Conservation (phyloP, 345 rosid species). For the Sisymbrium altissimum region DNA sequence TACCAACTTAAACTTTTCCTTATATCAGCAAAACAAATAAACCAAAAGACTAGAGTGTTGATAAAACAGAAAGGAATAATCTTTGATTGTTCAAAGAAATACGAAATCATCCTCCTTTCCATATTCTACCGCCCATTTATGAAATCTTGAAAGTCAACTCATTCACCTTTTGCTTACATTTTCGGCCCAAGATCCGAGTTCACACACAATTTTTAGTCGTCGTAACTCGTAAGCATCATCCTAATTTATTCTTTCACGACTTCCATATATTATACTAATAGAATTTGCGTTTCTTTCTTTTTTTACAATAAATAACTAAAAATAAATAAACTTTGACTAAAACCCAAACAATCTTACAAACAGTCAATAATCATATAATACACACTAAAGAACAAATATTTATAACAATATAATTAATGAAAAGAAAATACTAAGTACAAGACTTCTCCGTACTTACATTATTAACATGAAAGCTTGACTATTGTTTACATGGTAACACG, state of each 20-base stretch:
- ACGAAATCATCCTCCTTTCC: too few species aligned
- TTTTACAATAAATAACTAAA: not conserved
- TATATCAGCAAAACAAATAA: not conserved
- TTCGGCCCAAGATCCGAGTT: too few species aligned
- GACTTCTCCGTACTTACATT: not conserved
- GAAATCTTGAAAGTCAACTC: too few species aligned
- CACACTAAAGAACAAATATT: not conserved
- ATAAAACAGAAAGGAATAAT: not conserved
- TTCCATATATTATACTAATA: not conserved
- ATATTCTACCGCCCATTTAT: too few species aligned
- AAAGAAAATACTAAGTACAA: not conserved
- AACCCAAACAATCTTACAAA: not conserved
- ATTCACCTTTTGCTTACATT: too few species aligned
- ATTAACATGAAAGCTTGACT: slow-evolving; percentile 3
- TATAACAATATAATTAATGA: not conserved
- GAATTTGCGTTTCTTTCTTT: too few species aligned
- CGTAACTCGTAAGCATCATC: too few species aligned
- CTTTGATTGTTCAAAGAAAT: not conserved
- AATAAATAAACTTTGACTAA: too few species aligned
- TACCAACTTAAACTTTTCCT: not conserved
- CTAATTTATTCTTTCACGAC: not conserved
- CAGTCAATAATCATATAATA: not conserved
- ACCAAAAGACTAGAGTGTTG: not conserved
- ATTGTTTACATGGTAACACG: not conserved
- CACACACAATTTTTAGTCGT: too few species aligned